Conservation (phyloP, 2,329 filamentous ascomycete genomes). For the Colletotrichum tamarilloi region DNA sequence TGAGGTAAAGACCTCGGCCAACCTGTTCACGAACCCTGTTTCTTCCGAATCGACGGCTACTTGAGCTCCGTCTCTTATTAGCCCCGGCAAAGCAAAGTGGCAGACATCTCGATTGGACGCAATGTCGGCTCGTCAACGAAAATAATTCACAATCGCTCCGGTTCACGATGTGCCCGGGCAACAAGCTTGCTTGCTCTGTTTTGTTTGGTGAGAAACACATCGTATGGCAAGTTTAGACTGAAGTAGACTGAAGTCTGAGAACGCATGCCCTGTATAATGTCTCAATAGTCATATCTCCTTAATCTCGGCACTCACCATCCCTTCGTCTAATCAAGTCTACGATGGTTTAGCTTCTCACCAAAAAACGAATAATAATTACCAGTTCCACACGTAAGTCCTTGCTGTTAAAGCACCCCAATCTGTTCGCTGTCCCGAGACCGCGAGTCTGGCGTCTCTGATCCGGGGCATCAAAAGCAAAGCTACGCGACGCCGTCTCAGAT, state of each 20-base stretch:
- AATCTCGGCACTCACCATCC: not conserved
- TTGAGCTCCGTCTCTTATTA: not conserved
- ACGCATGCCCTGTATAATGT: not conserved
- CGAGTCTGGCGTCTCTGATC: not conserved
- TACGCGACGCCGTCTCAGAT: not conserved
- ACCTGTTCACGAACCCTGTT: slow-evolving; percentile 7
- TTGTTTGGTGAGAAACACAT: not conserved
- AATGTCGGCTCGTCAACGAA: too few relatives aligned
- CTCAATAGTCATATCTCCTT: not conserved
- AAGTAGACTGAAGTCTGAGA: too few relatives aligned
- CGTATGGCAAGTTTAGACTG: too few relatives aligned
- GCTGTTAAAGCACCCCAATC: not conserved
- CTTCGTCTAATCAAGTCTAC: not conserved
- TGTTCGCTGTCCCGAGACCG: not conserved
- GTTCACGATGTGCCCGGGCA: not conserved
- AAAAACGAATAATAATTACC: not conserved
- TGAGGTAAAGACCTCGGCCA: slow-evolving; percentile 14
- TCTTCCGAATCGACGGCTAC: slow-evolving; percentile 14
- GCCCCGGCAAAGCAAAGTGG: not conserved
- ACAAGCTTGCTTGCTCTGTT: not conserved
- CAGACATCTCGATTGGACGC: too few relatives aligned
- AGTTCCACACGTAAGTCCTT: not conserved
- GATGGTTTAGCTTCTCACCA: not conserved
- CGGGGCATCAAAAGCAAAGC: not conserved
- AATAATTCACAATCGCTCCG: too few relatives aligned